Conservation (phyloP, 257 asterid species). For the Ocimum tenuiflorum region DNA sequence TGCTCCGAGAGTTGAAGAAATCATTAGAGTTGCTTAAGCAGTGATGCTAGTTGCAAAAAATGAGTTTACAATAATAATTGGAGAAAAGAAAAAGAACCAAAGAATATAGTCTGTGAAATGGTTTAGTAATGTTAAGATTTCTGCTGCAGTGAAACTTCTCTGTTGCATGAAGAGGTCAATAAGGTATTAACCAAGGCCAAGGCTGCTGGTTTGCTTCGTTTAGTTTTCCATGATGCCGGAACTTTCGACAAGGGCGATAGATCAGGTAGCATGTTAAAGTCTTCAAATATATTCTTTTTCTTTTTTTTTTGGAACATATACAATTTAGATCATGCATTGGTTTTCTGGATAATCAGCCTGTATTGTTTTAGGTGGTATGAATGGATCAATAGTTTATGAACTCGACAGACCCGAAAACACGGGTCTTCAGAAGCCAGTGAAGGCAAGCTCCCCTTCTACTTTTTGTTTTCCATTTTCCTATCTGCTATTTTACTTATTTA, state of each 20-base stretch:
- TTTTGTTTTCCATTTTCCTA: background rate
- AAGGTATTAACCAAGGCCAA: constrained; percentile 61
- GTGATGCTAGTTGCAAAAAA: background rate
- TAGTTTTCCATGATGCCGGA: constrained; percentile 98
- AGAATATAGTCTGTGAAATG: background rate
- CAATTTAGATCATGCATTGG: background rate
- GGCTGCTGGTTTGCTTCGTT: constrained; percentile 88
- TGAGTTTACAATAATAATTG: background rate
- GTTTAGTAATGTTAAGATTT: constrained; percentile 16
- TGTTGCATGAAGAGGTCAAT: constrained; percentile 56
- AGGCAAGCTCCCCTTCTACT: constrained; percentile 40
- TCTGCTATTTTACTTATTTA: background rate
- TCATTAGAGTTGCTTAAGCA: background rate
- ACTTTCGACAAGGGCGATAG: constrained; percentile 57
- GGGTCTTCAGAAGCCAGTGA: constrained; percentile 69
- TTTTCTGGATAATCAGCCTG: constrained; percentile 1
- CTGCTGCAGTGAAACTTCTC: constrained; percentile 36
- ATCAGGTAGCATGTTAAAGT: constrained; percentile 36
- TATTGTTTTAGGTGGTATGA: constrained; percentile 75
- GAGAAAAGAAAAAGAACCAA: background rate
- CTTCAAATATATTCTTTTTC: too few relatives aligned
- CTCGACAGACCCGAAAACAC: constrained; percentile 81
- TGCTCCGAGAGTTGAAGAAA: background rate
- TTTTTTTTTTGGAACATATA: background rate
- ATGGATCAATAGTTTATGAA: constrained; percentile 79